phyloP scores from a whole-genome alignment of 1,284 basidiomycete species.

The Lentinula novae-zelandiae region DNA sequence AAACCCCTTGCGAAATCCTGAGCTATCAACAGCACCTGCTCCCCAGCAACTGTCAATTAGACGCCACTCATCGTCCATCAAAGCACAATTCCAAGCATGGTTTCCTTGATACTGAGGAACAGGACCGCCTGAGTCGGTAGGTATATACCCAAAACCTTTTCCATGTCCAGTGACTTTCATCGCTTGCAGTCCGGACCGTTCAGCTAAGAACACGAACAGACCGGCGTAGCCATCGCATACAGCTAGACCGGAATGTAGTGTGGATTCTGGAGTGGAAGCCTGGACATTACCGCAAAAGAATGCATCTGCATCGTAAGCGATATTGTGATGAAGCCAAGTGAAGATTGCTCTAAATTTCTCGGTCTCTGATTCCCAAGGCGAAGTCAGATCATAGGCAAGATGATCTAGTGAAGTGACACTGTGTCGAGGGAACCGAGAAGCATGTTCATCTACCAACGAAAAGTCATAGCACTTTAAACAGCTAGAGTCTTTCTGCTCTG shows the following conservation, averaged over 20 bases:
- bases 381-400: constrained; percentile 35
- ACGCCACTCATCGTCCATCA: constrained; percentile 39
- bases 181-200: constrained; percentile 33
- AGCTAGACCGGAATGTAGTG: constrained; percentile 36
- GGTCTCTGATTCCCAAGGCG: constrained; percentile 36
- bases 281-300: constrained; percentile 39
- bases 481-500: constrained; percentile 9
- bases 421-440: constrained; percentile 38
- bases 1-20: constrained; percentile 29
- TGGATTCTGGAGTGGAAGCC: constrained; percentile 30
- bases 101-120: constrained; percentile 31
- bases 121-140: constrained; percentile 27
- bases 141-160: constrained; percentile 38
- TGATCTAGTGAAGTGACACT: constrained; percentile 32
- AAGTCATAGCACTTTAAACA: constrained; percentile 43
- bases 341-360: constrained; percentile 43
- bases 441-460: constrained; percentile 37
- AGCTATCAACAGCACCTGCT: constrained; percentile 32
- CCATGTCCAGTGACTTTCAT: constrained; percentile 40
- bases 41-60: constrained; percentile 45
- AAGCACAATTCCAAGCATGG: constrained; percentile 46
- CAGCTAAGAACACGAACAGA: constrained; percentile 34
- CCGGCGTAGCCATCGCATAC: constrained; percentile 46
- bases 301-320: constrained; percentile 36
- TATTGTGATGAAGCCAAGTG: constrained; percentile 42